phyloP scores from a whole-genome alignment of 2,329 filamentous ascomycete genomes.

The Cladosporium phlei region DNA sequence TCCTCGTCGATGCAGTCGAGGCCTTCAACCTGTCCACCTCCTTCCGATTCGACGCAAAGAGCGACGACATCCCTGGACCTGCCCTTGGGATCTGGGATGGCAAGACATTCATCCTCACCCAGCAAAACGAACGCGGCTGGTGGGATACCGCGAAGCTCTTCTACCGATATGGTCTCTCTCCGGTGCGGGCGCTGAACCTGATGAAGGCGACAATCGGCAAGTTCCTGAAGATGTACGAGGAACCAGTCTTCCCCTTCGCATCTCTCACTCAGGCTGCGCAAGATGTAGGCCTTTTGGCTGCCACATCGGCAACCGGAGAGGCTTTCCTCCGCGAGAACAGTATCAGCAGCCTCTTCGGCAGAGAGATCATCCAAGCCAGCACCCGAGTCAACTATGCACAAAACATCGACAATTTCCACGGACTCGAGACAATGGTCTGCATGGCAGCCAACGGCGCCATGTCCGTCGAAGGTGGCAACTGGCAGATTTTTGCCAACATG shows the following conservation, averaged over 20 bases:
- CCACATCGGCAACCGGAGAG: slow-evolving; percentile 67
- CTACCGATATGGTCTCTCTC: slow-evolving; percentile 80
- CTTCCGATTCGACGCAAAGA: slow-evolving; percentile 36
- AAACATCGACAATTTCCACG: slow-evolving; percentile 81
- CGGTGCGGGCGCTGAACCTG: slow-evolving; percentile 66
- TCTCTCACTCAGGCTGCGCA: slow-evolving; percentile 66
- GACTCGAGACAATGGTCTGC: slow-evolving; percentile 83
- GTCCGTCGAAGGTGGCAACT: slow-evolving; percentile 79
- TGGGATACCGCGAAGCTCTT: slow-evolving; percentile 75
- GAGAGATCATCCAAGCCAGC: slow-evolving; percentile 81
- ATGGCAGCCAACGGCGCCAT: slow-evolving; percentile 84
- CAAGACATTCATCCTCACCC: slow-evolving; percentile 63
- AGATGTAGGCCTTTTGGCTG: slow-evolving; percentile 61
- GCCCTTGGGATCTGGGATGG: slow-evolving; percentile 83
- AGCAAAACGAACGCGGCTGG: slow-evolving; percentile 61
- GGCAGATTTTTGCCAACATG: slow-evolving; percentile 88
- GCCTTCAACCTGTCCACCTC: slow-evolving; percentile 63
- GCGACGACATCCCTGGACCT: slow-evolving; percentile 47
- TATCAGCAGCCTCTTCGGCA: slow-evolving; percentile 63
- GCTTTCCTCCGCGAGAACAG: slow-evolving; percentile 65
- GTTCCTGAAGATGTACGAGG: slow-evolving; percentile 76
- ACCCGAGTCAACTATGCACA: slow-evolving; percentile 94
- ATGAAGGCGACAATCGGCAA: slow-evolving; percentile 66
- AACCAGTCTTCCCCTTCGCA: slow-evolving; percentile 76
- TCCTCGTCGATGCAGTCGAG: slow-evolving; percentile 68